Base-by-base conservation (phyloP, 768 basidiomycete genomes). In the Boletus rex-veris region DNA sequence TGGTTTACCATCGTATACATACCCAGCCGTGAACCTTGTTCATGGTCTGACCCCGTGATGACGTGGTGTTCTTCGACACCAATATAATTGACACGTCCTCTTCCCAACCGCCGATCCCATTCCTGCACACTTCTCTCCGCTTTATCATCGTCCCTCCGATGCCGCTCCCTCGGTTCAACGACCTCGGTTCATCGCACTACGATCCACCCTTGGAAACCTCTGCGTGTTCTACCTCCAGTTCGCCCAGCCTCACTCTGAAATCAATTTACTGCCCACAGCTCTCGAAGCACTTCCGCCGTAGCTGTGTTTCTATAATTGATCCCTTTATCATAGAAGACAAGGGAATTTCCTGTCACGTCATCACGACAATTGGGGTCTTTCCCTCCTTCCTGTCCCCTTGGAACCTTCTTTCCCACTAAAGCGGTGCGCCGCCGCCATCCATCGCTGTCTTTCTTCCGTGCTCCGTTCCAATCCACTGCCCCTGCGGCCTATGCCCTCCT, bases 361-460 rank as follows among this genome's bases (percentile, higher is more conserved):
- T 44, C 52, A 28, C 46, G 15, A 52, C 40, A 55, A 48, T 24
- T 24, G 21, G 39, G 16, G 26, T 33, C 47, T 48, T 61, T 57
- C 58, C 58, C 19, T 41, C 37, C 50, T 35, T 35, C 30, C 44
- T 18, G 36, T 45, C 35, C 46, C 40, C 37, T 15, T 55, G 24
- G 24, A 41, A 47, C 28, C 38, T 65, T 63, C 53, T 18, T 44
- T 63, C 50, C 47, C 46, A 44, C 14, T 8, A n/a, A n/a, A 51
- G 45, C 50, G 28, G 48, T 49, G 21, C 28, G 30, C 48, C 52
- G 57, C 39, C 50, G 41, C 47, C 55, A 26, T 35, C 44, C 30
- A 16, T 33, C 37, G 55, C 18, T 50, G 18, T 40, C 39, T 19
- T 28, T n/a, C 24, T 43, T 42, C 58, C 14, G 38, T 31, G 14